phyloP scores from a whole-genome alignment of 139 green algal species.

The Raphidocelis subcapitata region DNA sequence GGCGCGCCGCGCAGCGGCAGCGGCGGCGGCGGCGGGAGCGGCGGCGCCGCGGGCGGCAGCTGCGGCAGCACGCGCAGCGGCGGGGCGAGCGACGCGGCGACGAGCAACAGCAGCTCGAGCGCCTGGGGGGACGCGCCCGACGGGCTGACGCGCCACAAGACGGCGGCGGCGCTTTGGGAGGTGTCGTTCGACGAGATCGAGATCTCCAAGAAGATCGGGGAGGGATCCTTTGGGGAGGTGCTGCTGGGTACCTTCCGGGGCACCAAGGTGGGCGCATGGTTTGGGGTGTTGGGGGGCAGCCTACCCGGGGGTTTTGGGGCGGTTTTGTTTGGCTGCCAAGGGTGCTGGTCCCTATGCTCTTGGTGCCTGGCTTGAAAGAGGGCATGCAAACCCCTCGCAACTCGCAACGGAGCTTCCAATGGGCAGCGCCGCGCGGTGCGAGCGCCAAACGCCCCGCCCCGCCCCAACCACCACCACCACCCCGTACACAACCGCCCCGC shows the following conservation, averaged over 20 bases:
- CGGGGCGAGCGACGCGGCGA: not conserved
- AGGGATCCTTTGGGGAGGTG: conserved; percentile 56
- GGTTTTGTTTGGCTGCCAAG: too few relatives aligned
- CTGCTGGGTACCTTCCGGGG: conserved; percentile 38
- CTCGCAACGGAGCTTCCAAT: too few relatives aligned
- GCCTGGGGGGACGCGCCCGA: too few relatives aligned
- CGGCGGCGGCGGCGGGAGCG: not conserved
- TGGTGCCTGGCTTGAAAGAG: too few relatives aligned
- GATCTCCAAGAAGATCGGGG: conserved; percentile 34
- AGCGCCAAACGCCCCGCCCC: too few relatives aligned
- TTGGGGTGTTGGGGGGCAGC: too few relatives aligned
- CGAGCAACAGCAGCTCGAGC: not conserved
- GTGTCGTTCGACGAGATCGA: conserved; percentile 33
- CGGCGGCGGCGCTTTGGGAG: conserved; percentile 44
- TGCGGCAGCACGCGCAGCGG: conserved; percentile 6
- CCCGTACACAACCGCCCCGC: too few relatives aligned
- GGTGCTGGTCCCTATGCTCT: too few relatives aligned
- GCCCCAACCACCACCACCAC: too few relatives aligned
- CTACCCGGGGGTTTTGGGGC: too few relatives aligned
- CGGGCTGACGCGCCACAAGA: conserved; percentile 22
- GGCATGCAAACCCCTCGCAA: too few relatives aligned
- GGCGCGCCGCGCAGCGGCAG: not conserved
- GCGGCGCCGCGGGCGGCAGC: not conserved
- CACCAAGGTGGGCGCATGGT: conserved; percentile 35
- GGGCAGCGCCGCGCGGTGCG: too few relatives aligned